Evolutionary conservation across 352 stramenopile genomes (phyloP).

Genomic region (Blastocystis sp.): DNA sequence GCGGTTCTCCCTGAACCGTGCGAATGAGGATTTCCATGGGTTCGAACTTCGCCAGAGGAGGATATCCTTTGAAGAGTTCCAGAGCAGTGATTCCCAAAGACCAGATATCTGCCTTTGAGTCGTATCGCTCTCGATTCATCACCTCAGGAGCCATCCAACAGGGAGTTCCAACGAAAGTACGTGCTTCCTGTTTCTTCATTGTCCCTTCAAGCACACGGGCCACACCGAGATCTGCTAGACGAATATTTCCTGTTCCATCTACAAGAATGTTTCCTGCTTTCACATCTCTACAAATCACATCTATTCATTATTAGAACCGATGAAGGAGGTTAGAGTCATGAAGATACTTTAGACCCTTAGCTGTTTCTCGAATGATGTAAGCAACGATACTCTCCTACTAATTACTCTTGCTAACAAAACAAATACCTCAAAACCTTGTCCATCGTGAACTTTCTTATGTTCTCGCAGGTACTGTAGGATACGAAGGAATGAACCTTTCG

Average conservation of each 20-base stretch:
- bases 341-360: slow-evolving; percentile 21
- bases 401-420: background rate
- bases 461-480: slow-evolving; percentile 41
- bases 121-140: slow-evolving; percentile 27
- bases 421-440: slow-evolving; percentile 9
- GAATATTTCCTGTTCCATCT: background rate
- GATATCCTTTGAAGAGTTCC: slow-evolving; percentile 26
- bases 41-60: slow-evolving; percentile 39
- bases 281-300: slow-evolving; percentile 6
- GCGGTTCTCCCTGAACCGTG: slow-evolving; percentile 7
- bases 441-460: background rate
- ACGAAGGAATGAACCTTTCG: slow-evolving; percentile 39
- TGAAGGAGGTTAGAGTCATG: slow-evolving; percentile 48
- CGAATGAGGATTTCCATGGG: slow-evolving; percentile 27
- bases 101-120: slow-evolving; percentile 44
- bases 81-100: slow-evolving; percentile 51
- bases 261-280: slow-evolving; percentile 58
- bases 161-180: slow-evolving; percentile 43
- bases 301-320: background rate
- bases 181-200: background rate
- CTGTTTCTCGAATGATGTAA: slow-evolving; percentile 39
- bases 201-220: slow-evolving; percentile 35
- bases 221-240: slow-evolving; percentile 41
- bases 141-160: slow-evolving; percentile 58
- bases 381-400: slow-evolving; percentile 40